Conservation (phyloP, 2,329 filamentous ascomycete species). For the Polychaeton citri region DNA sequence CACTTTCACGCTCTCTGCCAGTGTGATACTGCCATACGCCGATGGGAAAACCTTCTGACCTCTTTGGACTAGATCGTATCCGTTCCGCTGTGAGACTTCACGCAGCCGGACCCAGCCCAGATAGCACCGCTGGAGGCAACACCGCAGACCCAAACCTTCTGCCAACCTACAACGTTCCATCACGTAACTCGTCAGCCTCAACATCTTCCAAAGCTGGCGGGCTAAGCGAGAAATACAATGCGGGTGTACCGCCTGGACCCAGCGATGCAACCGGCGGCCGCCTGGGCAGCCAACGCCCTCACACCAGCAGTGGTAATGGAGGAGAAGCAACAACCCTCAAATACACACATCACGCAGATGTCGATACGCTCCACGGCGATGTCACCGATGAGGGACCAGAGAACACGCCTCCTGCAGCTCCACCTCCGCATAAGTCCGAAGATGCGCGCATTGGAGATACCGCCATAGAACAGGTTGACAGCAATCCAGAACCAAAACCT, state of each 20-base stretch:
- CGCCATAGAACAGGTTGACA: conserved; percentile 30
- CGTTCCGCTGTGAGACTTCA: conserved; percentile 36
- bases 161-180: conserved; percentile 11
- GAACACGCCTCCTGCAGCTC: conserved; percentile 19
- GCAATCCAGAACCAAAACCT: conserved; percentile 23
- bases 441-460: conserved; percentile 38
- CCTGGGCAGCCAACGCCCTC: conserved; percentile 6
- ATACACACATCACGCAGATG: too few species aligned
- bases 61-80: conserved; percentile 37
- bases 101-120: conserved; percentile 22
- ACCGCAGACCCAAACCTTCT: conserved; percentile 16
- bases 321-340: too few species aligned
- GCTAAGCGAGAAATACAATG: conserved; percentile 14
- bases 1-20: conserved; percentile 3
- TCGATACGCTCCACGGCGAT: conserved; percentile 9
- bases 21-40: conserved; percentile 14
- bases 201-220: conserved; percentile 16
- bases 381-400: conserved; percentile 9
- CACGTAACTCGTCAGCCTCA: neutral
- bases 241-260: conserved; percentile 12
- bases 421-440: conserved; percentile 32
- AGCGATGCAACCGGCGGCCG: conserved; percentile 4
- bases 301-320: too few species aligned
- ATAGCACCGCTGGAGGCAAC: conserved; percentile 8
- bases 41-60: conserved; percentile 44